phyloP scores from a whole-genome alignment of 139 green algal genomes.

The Tetradesmus obliquus region DNA sequence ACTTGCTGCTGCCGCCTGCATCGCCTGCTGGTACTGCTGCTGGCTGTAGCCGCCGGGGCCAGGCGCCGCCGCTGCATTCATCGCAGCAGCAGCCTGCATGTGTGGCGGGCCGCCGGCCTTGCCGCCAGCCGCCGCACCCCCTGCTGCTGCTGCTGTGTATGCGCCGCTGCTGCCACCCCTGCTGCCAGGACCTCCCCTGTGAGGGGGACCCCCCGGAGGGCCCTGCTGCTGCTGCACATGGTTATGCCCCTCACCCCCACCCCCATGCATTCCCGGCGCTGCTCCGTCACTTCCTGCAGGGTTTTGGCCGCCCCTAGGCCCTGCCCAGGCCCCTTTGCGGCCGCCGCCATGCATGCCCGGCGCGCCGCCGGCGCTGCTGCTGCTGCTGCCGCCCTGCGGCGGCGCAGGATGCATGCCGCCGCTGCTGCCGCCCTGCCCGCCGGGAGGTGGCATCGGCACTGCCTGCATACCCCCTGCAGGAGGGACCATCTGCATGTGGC shows the following conservation, averaged over 20 bases:
- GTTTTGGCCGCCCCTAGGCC: not conserved
- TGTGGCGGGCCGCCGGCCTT: not conserved
- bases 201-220: not conserved
- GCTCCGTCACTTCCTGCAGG: not conserved
- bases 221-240: not conserved
- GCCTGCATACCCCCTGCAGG: not conserved
- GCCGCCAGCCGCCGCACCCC: not conserved
- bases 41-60: not conserved
- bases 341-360: not conserved
- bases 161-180: conserved; percentile 3
- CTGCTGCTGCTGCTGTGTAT: not conserved
- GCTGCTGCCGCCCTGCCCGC: not conserved
- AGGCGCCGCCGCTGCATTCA: not conserved
- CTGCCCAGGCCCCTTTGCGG: not conserved
- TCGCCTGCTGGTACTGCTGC: not conserved
- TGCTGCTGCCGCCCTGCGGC: not conserved
- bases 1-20: not conserved
- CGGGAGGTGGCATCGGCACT: not conserved
- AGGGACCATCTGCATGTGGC: not conserved
- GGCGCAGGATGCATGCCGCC: not conserved
- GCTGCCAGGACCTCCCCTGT: conserved; percentile 26
- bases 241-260: not conserved
- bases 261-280: not conserved
- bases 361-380: not conserved
- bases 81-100: not conserved